These are phyloP conservation scores for Macrocybe sp. DNA, from an alignment of 1,284 basidiomycete species.

Conservation along the genomic window DNA sequence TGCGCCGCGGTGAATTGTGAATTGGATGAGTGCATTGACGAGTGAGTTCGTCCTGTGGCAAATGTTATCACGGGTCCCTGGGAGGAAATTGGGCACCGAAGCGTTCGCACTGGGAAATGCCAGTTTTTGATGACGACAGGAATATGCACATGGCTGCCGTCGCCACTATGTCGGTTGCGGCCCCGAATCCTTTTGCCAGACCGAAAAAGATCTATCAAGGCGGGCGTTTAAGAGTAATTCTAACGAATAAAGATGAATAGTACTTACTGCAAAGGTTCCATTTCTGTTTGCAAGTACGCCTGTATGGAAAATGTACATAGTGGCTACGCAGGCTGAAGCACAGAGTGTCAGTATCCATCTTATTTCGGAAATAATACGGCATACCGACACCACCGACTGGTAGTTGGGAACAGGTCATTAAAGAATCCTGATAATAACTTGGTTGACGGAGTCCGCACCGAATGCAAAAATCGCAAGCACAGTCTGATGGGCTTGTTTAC, in stretches of 20 bases:
- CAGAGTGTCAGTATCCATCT: too few species aligned
- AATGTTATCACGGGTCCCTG: neutral
- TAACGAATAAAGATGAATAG: neutral
- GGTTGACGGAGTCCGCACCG: too few species aligned
- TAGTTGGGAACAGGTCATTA: too few species aligned
- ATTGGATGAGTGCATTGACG: conserved; percentile 29
- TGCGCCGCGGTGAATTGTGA: conserved; percentile 27
- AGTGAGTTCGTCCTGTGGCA: conserved; percentile 27
- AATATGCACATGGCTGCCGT: conserved; percentile 36
- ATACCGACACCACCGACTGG: too few species aligned
- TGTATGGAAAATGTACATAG: neutral
- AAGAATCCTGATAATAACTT: too few species aligned
- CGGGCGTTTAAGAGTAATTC: neutral
- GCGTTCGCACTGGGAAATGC: conserved; percentile 24
- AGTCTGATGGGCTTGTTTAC: too few species aligned
- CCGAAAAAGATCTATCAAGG: conserved; percentile 32
- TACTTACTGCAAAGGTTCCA: conserved; percentile 26
- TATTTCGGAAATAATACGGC: too few species aligned
- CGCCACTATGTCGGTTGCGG: conserved; percentile 36
- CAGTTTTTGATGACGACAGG: conserved; percentile 28
- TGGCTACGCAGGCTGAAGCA: too few species aligned
- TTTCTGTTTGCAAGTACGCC: conserved; percentile 16
- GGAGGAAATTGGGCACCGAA: neutral
- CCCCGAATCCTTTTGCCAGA: conserved; percentile 37
- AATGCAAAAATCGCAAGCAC: too few species aligned